Percentiles rank a stretch among this genome's conserved stretches.
phyloP scores from a whole-genome alignment of 495 filamentous ascomycete species.

The Aspergillus funiculosus region DNA sequence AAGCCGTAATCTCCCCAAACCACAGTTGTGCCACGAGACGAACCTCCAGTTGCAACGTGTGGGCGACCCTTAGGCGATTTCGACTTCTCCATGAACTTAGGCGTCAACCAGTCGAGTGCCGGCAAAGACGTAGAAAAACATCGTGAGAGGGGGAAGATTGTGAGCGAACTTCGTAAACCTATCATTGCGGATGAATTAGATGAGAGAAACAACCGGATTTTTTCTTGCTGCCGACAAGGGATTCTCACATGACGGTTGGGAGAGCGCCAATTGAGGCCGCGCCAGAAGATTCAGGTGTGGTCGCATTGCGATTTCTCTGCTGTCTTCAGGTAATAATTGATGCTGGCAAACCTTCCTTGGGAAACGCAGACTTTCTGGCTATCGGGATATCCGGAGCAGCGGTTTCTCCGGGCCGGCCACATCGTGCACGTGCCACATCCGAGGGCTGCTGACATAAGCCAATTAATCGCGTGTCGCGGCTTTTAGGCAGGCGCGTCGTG shows the following conservation, averaged over 20 bases:
- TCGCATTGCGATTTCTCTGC: slow-evolving; percentile 35
- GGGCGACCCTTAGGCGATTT: slow-evolving; percentile 89
- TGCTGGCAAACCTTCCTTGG: no score
- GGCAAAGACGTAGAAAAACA: slow-evolving; percentile 69
- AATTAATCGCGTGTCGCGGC: slow-evolving; percentile 27
- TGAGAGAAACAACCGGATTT: slow-evolving; percentile 10
- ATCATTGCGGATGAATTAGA: slow-evolving; percentile 21
- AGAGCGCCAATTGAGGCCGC: slow-evolving; percentile 32
- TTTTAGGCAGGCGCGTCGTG: slow-evolving; percentile 32
- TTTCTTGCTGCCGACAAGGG: background rate
- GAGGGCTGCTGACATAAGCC: slow-evolving; percentile 30
- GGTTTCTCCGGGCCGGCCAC: slow-evolving; percentile 21
- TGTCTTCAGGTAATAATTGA: no score
- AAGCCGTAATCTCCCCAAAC: slow-evolving; percentile 95
- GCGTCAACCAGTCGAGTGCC: slow-evolving; percentile 69
- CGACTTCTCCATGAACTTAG: slow-evolving; percentile 63
- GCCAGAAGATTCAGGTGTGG: slow-evolving; percentile 36
- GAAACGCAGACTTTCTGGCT: slow-evolving; percentile 17
- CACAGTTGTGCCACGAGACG: slow-evolving; percentile 85
- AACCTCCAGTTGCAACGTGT: slow-evolving; percentile 84
- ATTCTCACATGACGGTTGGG: slow-evolving; percentile 35
- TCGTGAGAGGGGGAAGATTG: slow-evolving; percentile 40
- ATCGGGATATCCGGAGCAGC: slow-evolving; percentile 31
- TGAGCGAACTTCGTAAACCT: slow-evolving; percentile 31
- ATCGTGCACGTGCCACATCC: slow-evolving; percentile 25